Conservation (phyloP, 495 filamentous ascomycete genomes). For the Penicillium coprophilum region DNA sequence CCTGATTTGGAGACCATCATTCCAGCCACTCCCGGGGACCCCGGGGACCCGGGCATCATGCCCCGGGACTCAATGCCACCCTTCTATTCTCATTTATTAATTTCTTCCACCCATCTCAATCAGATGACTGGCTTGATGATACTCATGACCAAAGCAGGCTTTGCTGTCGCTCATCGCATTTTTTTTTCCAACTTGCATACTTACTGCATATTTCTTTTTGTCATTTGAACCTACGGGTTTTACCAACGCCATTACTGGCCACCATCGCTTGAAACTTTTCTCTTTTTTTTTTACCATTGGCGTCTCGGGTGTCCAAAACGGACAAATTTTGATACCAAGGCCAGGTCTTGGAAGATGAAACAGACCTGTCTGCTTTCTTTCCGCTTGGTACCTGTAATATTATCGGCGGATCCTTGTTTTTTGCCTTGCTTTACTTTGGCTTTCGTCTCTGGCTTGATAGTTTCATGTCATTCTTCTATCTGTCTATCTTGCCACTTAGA, state of each 20-base stretch:
- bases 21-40: constrained; percentile 16
- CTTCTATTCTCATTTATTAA: constrained; percentile 16
- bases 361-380: background rate
- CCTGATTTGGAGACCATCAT: constrained; percentile 17
- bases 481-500: constrained; percentile 14
- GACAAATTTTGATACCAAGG: constrained; percentile 12
- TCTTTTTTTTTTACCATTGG: constrained; percentile 25
- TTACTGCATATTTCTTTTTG: constrained; percentile 12
- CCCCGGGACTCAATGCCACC: background rate
- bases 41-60: too few species aligned
- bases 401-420: constrained; percentile 22
- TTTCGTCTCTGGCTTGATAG: constrained; percentile 12
- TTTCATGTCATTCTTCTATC: constrained; percentile 3
- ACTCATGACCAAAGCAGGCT: constrained; percentile 51
- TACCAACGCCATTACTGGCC: constrained; percentile 10
- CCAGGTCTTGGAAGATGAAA: background rate
- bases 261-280: constrained; percentile 2
- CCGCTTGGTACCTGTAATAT: constrained; percentile 30
- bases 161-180: constrained; percentile 42
- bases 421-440: constrained; percentile 13
- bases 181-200: constrained; percentile 7
- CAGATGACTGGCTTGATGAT: constrained; percentile 34
- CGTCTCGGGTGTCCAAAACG: constrained; percentile 33
- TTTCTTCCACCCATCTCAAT: constrained; percentile 22
- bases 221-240: constrained; percentile 17